Conservation (phyloP, 1,139 yeast genomes). For the Magnusiomyces tetraspermus region DNA sequence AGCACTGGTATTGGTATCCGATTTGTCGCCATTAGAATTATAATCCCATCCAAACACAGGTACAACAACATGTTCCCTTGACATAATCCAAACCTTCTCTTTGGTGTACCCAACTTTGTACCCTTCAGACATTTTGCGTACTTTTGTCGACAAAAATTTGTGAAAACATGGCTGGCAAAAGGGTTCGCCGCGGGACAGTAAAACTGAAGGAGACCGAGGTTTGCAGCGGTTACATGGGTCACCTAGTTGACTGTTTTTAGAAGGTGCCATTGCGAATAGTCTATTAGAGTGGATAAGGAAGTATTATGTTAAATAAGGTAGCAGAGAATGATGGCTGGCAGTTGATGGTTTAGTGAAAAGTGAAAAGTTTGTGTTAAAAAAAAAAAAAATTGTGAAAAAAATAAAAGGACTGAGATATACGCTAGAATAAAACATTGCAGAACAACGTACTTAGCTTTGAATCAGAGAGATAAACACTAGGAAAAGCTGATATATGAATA, state of each 20-base stretch:
- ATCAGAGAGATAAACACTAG: too few species aligned
- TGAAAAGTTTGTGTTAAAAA: too few species aligned
- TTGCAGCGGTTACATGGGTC: conserved; percentile 3
- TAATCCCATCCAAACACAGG: conserved; percentile 7
- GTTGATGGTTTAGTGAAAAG: too few species aligned
- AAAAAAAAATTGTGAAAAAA: too few species aligned
- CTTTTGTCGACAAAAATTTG: conserved; percentile 12
- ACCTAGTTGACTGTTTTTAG: neutral
- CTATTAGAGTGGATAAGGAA: too few species aligned
- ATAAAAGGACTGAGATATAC: too few species aligned
- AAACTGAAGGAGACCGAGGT: conserved; percentile 5
- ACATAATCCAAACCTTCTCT: conserved; percentile 7
- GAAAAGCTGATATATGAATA: too few species aligned
- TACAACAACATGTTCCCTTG: conserved; percentile 11
- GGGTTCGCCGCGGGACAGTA: conserved; percentile 12
- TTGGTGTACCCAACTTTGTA: conserved; percentile 12
- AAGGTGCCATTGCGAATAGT: conserved; percentile 2
- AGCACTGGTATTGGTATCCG: too few species aligned
- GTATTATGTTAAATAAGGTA: too few species aligned
- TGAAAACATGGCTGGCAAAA: conserved; percentile 14
- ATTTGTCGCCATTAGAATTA: conserved; percentile 1
- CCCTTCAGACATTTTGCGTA: conserved; percentile 12
- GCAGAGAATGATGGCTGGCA: too few species aligned
- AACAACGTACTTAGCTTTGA: too few species aligned
- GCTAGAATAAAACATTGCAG: too few species aligned